Base-by-base conservation (phyloP, 1,284 basidiomycete genomes). In the Pseudozyma pruni region DNA sequence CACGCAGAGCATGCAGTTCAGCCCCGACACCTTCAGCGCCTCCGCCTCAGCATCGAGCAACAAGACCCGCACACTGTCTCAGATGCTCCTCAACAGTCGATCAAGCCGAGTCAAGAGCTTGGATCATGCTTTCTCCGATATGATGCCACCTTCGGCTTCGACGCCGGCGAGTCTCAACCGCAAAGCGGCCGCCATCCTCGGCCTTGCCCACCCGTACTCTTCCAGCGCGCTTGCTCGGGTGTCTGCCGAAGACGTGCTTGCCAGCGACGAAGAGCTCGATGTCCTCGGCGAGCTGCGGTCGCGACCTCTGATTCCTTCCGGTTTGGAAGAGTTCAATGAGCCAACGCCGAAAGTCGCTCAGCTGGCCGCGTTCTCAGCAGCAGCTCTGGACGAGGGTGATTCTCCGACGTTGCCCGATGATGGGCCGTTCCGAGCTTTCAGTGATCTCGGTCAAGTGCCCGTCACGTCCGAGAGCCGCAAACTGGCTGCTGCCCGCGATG, bases 371-470 rank as follows among this genome's bases (percentile, higher is more conserved):
- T 59, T 64, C 41, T 55, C 60, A 7, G 60, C 56, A 37, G 67
- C 60, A 5, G 60, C 60, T 19, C 52, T 63, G 0, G 67, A 70
- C 17, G 56, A 64, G 43, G 67, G 31, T 25, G 61, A 52, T 9
- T 56, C 67, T n/a, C 67, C 67, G 14, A 69, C 66, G 9, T 34
- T 59, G 33, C 60, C 67, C 41, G 42, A 70, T n/a, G 67, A 63
- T 19, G 51, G 60, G 2, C 20, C 43, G 13, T 59, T 70, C 42
- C 46, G 43, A 33, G 32, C 47, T 14, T 51, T 62, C 20, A 50
- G 54, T n/a, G n/a, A n/a, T n/a, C n/a, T 22, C 42, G 40, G 13
- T 46, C 67, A 50, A 17, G 60, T 33, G n/a, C 37, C 56, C 14
- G 60, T 45, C 44, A 34, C 46, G 19, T 59, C 60, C 0, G 67